phyloP scores from a whole-genome alignment of 2,329 filamentous ascomycete species.

The Epichloe glyceriae region DNA sequence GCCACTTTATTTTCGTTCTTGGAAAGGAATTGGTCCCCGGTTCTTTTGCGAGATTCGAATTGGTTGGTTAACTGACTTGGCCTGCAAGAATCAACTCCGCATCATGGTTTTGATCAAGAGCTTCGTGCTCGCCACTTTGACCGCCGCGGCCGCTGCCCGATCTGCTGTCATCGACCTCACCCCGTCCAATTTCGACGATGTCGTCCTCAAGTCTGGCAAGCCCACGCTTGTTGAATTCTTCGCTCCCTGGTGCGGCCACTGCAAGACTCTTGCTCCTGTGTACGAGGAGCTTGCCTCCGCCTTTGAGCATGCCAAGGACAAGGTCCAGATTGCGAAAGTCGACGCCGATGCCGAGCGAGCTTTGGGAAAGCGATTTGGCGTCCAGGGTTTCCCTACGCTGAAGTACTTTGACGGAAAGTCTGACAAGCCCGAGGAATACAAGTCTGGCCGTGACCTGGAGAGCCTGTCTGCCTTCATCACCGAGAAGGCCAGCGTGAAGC shows the following conservation, averaged over 20 bases:
- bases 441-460: conserved; percentile 75
- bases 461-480: conserved; percentile 67
- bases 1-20: not conserved
- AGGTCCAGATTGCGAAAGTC: conserved; percentile 86
- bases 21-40: too few species aligned
- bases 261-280: conserved; percentile 89
- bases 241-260: conserved; percentile 97
- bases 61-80: not conserved
- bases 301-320: conserved; percentile 58
- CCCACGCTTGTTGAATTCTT: conserved; percentile 97
- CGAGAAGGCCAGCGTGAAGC: conserved; percentile 76
- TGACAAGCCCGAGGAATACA: conserved; percentile 73
- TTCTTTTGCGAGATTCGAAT: not conserved
- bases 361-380: conserved; percentile 72
- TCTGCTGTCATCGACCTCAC: conserved; percentile 84
- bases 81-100: conserved; percentile 5
- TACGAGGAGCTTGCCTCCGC: conserved; percentile 78
- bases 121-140: conserved; percentile 43
- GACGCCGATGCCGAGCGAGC: conserved; percentile 82
- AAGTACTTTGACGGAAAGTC: conserved; percentile 98
- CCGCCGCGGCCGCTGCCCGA: conserved; percentile 47
- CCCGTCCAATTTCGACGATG: conserved; percentile 79
- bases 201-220: conserved; percentile 84
- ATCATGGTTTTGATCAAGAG: conserved; percentile 47
- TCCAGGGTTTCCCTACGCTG: conserved; percentile 91